Evolutionary conservation across 768 basidiomycete genomes (phyloP), one percentile per base, ranked within the genome.

Genomic region (Suillus plorans): DNA sequence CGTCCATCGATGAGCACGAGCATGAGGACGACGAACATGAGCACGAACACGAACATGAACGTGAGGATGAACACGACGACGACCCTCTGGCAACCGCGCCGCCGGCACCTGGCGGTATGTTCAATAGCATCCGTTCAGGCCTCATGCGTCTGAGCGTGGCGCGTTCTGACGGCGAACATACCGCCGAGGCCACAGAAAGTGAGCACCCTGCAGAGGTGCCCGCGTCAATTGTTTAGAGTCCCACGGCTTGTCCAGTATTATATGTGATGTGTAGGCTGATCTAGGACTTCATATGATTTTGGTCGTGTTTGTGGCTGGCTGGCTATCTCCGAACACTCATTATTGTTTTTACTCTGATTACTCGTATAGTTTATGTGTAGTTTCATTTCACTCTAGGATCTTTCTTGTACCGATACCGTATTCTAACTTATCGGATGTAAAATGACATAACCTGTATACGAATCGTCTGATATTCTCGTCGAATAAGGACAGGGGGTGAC

Each of bases 1-100:
- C 67, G 10, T 77, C 76, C 8, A 64, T 68, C 22, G 74, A 76
- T 12, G 75, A 75, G 1, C 65, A 63, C 10, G 74, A 75, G 16
- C 61, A 63, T 34, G 66, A 64, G 34, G 66, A 63, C 18, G 64
- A 45, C 20, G 66, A 60, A 7, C 63, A 68, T 16, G 74, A 72
- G 41, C 65, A 62, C 3, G 74, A 72, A 50, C 64, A 64, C 4
- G 75, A 61, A 0, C 57, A 69, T 7, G 69, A 25, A 34, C 41
- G 44, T 2, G 70, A 68, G 61, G 28, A 34, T n/a, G n/a, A 10
- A 49, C 14, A 53, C 0, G 65, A 34, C n/a, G 63, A 22, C 39
- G 66, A 72, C 36, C 68, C 72, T 8, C 67, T 67, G 6, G 18
- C 67, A 12, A 41, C 59, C 18, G 12, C 41, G n/a, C 25, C 49